phyloP scores from a whole-genome alignment of 495 filamentous ascomycete genomes.

The Chaetomium tenue region DNA sequence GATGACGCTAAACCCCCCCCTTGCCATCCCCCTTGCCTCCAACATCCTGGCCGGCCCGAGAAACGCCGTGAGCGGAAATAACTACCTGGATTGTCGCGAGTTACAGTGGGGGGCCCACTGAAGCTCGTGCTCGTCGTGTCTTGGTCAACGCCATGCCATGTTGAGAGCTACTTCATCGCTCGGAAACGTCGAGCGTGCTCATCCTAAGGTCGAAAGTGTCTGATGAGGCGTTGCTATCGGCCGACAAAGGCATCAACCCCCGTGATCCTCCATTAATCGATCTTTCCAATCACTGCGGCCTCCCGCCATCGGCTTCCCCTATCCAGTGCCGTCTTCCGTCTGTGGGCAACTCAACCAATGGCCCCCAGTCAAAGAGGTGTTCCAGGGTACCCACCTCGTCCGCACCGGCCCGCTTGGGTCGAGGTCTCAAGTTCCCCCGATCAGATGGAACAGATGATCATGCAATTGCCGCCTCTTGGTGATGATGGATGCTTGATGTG shows the following conservation, averaged over 20 bases:
- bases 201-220: background rate
- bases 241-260: background rate
- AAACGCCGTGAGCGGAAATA: background rate
- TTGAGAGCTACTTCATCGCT: too few relatives aligned
- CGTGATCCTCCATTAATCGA: background rate
- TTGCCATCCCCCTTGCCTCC: background rate
- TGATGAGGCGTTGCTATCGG: background rate
- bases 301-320: constrained; percentile 12
- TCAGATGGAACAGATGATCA: background rate
- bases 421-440: constrained; percentile 26
- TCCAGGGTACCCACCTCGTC: constrained; percentile 20
- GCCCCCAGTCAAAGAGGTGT: background rate
- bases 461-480: constrained; percentile 12
- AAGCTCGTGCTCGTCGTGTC: background rate
- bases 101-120: constrained; percentile 3
- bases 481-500: constrained; percentile 8
- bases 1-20: background rate
- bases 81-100: background rate
- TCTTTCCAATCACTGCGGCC: constrained; percentile 1
- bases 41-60: constrained; percentile 8
- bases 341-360: constrained; percentile 1
- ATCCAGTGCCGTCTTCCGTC: constrained; percentile 7
- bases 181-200: background rate
- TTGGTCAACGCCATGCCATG: background rate
- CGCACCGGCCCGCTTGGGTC: constrained; percentile 21